phyloP scores from a whole-genome alignment of 2,329 filamentous ascomycete species.

The Ascochyta rabiei region DNA sequence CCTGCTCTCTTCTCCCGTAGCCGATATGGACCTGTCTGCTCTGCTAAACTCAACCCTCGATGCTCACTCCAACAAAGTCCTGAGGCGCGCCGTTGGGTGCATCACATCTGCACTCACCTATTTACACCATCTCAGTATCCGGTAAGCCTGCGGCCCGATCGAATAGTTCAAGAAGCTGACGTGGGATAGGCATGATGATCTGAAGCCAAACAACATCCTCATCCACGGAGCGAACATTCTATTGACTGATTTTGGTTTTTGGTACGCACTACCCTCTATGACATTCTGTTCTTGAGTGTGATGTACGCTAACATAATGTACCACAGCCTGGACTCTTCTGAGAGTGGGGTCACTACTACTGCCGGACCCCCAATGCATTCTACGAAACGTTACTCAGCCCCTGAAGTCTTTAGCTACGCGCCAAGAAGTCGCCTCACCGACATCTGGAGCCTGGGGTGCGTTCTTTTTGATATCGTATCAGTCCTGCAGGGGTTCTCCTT shows the following conservation, averaged over 20 bases:
- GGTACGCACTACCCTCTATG: neutral
- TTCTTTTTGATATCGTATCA: slow-evolving; percentile 25
- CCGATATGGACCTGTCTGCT: slow-evolving; percentile 25
- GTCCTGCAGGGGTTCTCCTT: neutral
- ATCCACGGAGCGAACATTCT: slow-evolving; percentile 25
- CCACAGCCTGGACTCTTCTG: slow-evolving; percentile 25
- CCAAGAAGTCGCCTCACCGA: slow-evolving; percentile 23
- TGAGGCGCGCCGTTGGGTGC: slow-evolving; percentile 15
- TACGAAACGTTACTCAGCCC: slow-evolving; percentile 24
- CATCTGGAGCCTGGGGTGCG: slow-evolving; percentile 24
- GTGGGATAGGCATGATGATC: slow-evolving; percentile 21
- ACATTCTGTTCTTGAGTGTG: neutral
- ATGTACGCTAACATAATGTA: neutral
- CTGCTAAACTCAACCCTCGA: slow-evolving; percentile 13
- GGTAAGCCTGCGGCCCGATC: neutral
- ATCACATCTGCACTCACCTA: slow-evolving; percentile 6
- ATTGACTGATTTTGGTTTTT: slow-evolving; percentile 27
- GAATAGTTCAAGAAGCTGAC: neutral
- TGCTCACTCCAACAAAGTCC: neutral
- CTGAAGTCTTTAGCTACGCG: slow-evolving; percentile 18
- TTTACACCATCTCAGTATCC: neutral
- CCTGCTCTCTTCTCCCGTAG: slow-evolving; percentile 20
- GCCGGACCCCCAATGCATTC: slow-evolving; percentile 18
- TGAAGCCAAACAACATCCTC: slow-evolving; percentile 29
- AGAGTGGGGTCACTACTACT: slow-evolving; percentile 21